phyloP scores from a whole-genome alignment of 116 monocot genomes.

The Iris pallida region DNA sequence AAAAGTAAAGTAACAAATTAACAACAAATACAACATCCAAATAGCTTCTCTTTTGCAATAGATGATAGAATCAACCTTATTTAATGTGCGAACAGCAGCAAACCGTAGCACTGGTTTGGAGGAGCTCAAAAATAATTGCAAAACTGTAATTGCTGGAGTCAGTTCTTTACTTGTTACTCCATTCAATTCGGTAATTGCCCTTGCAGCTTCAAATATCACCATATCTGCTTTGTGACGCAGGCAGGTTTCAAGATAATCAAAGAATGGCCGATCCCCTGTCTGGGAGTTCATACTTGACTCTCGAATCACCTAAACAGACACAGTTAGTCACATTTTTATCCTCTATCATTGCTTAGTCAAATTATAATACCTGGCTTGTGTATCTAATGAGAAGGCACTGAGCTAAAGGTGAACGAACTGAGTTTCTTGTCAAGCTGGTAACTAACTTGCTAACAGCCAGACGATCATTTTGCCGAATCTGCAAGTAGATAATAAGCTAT shows the following conservation, averaged over 20 bases:
- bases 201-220: conserved; percentile 41
- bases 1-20: too few relatives aligned
- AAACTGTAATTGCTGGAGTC: conserved; percentile 43
- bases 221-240: conserved; percentile 91
- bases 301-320: conserved; percentile 49
- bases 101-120: conserved; percentile 95
- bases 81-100: conserved; percentile 93
- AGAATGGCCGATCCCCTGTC: conserved; percentile 76
- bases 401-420: conserved; percentile 80
- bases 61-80: conserved; percentile 55
- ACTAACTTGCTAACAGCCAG: conserved; percentile 88
- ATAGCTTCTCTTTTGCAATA: too few relatives aligned
- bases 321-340: conserved; percentile 6
- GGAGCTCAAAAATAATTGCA: conserved; percentile 84
- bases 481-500: conserved; percentile 11
- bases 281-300: conserved; percentile 63
- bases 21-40: too few relatives aligned
- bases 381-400: conserved; percentile 90
- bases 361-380: conserved; percentile 60
- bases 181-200: conserved; percentile 39
- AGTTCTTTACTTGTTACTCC: conserved; percentile 40
- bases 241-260: conserved; percentile 80
- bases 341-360: not conserved
- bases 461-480: conserved; percentile 96
- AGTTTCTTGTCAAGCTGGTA: conserved; percentile 74